phyloP scores from a whole-genome alignment of 2,329 filamentous ascomycete genomes.

The Cercospora berteroae region DNA sequence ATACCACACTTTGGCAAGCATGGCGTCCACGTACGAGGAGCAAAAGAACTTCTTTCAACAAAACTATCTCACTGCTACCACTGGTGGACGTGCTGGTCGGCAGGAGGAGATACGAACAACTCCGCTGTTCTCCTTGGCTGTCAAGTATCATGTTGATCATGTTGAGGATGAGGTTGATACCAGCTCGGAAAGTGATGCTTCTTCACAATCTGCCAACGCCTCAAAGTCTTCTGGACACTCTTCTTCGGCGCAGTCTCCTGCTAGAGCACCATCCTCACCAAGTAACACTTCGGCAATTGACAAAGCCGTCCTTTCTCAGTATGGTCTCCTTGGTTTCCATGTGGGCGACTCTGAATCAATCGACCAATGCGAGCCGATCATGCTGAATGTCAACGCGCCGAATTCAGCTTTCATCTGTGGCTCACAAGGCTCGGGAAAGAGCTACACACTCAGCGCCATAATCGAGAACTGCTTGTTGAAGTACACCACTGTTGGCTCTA shows the following conservation, averaged over 20 bases:
- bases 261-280: background rate
- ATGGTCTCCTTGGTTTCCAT: constrained; percentile 31
- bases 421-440: constrained; percentile 58
- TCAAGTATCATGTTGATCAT: constrained; percentile 22
- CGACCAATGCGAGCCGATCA: constrained; percentile 36
- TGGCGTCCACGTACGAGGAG: constrained; percentile 1
- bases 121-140: constrained; percentile 31
- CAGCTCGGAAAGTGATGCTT: background rate
- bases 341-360: constrained; percentile 16
- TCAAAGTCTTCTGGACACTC: background rate
- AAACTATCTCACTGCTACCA: background rate
- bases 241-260: background rate
- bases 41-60: constrained; percentile 5
- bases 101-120: constrained; percentile 27
- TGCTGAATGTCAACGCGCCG: constrained; percentile 56
- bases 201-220: background rate
- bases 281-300: background rate
- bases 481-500: constrained; percentile 42
- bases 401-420: constrained; percentile 63
- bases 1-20: background rate
- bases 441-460: constrained; percentile 59
- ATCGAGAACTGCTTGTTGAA: constrained; percentile 59
- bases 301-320: constrained; percentile 27
- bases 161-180: background rate
- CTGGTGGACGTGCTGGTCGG: constrained; percentile 11